phyloP scores from a whole-genome alignment of 345 rosid species.

The Brassica napus region Da-Ae NC_063445.1:52515501-52516000 shows the following conservation, averaged over 20 bases:
- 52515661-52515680: too few species aligned
- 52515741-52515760: constrained; percentile 46
- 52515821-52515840: constrained; percentile 72
- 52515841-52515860: constrained; percentile 49
- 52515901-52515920: constrained; percentile 81
- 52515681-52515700: too few species aligned
- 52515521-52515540: too few species aligned
- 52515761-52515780: constrained; percentile 40
- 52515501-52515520: too few species aligned
- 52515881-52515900: constrained; percentile 85
- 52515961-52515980: constrained; percentile 57
- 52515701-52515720: neutral
- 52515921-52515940: constrained; percentile 75
- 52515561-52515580: too few species aligned
- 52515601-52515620: too few species aligned
- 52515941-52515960: constrained; percentile 71
- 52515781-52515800: constrained; percentile 46
- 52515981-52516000: constrained; percentile 95
- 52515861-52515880: constrained; percentile 51
- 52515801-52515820: constrained; percentile 86
- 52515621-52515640: too few species aligned
- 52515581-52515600: too few species aligned
- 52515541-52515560: too few species aligned
- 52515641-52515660: too few species aligned
- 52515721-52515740: constrained; percentile 62